These are phyloP conservation scores for Mycosphaerella sp. DNA, from an alignment of 2,329 filamentous ascomycete genomes.

Conservation along the genomic window DNA sequence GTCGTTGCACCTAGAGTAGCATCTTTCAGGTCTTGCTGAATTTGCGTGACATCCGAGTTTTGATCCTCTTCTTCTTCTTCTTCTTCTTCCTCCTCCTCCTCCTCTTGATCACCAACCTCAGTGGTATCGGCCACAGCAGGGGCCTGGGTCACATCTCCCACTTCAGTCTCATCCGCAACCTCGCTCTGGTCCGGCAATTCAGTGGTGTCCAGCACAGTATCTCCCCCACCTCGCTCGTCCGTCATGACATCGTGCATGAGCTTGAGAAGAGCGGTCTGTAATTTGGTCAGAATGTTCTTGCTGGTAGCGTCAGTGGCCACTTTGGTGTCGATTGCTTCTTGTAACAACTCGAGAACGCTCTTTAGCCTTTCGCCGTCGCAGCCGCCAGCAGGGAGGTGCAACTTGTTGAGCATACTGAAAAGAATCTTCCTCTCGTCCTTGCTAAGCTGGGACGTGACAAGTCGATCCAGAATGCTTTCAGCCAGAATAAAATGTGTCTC, in stretches of 20 bases:
- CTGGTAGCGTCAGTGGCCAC: conserved; percentile 48
- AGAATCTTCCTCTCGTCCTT: conserved; percentile 83
- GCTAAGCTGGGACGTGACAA: conserved; percentile 55
- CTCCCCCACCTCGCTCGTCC: conserved; percentile 30
- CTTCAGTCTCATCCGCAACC: conserved; percentile 12
- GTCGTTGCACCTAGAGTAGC: conserved; percentile 23
- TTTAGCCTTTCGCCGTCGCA: conserved; percentile 30
- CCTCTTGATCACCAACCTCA: conserved; percentile 9
- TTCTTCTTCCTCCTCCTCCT: conserved; percentile 21
- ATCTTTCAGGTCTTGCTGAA: conserved; percentile 26
- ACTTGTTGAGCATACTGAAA: conserved; percentile 70
- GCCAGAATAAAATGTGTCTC: conserved; percentile 71
- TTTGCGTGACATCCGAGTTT: conserved; percentile 23
- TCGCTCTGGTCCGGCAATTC: conserved; percentile 17
- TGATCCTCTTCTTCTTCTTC: conserved; percentile 20
- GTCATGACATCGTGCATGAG: conserved; percentile 42
- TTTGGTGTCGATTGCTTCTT: conserved; percentile 44
- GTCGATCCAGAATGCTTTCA: conserved; percentile 65
- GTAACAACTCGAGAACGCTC: conserved; percentile 41
- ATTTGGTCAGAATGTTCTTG: conserved; percentile 49
- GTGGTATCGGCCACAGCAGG: conserved; percentile 14
- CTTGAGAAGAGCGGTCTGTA: conserved; percentile 47
- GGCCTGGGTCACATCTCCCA: conserved; percentile 9
- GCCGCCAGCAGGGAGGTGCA: conserved; percentile 60
- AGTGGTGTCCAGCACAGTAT: conserved; percentile 28